Percentiles rank a stretch among this genome's conserved stretches.
Conservation (phyloP, 2,329 filamentous ascomycete genomes). For the Penicillium sp. region DNA sequence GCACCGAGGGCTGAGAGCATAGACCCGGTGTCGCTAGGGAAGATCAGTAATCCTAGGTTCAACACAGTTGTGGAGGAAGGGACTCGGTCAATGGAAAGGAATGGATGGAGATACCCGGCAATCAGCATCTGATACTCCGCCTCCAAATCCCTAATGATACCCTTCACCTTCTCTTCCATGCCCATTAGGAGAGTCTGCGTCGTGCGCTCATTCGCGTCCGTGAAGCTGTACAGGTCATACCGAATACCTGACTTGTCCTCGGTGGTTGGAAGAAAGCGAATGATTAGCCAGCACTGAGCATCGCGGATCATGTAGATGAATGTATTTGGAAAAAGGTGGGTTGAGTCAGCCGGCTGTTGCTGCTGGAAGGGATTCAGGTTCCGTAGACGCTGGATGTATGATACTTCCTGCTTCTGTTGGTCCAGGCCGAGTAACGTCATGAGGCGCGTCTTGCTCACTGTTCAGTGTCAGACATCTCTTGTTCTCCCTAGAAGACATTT, state of each 20-base stretch:
- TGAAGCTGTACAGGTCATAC: constrained; percentile 35
- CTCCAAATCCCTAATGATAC: constrained; percentile 21
- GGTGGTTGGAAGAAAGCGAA: constrained; percentile 35
- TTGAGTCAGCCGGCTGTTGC: background rate
- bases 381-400: background rate
- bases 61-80: background rate
- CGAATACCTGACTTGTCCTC: constrained; percentile 34
- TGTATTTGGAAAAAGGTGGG: constrained; percentile 30
- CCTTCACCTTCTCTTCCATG: constrained; percentile 5
- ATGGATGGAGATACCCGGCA: constrained; percentile 8
- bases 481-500: too few species aligned
- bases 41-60: background rate
- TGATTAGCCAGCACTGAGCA: constrained; percentile 25
- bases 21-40: background rate
- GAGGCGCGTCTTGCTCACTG: constrained; percentile 14
- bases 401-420: background rate
- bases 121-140: constrained; percentile 18
- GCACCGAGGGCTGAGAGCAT: background rate
- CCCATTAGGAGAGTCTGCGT: background rate
- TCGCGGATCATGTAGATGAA: constrained; percentile 29
- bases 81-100: too few species aligned
- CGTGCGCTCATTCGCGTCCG: background rate
- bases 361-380: background rate
- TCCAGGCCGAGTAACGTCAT: background rate
- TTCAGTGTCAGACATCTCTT: background rate